These are phyloP conservation scores for Plantago coronopus DNA, from an alignment of 305 asterid species.

Conservation along the genomic window DNA sequence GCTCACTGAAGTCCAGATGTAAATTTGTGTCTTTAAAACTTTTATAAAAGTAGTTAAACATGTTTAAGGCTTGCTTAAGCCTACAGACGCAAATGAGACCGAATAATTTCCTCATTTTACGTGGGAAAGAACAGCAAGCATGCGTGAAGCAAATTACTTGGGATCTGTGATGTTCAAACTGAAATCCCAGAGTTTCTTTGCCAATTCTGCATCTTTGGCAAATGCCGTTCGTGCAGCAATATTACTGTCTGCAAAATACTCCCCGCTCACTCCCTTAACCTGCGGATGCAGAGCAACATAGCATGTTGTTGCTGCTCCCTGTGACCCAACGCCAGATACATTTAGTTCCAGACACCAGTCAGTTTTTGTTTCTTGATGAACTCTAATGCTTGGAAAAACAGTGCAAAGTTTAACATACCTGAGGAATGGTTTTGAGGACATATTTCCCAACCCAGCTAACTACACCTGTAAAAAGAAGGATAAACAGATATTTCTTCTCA, in stretches of 20 bases:
- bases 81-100: not conserved
- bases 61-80: not conserved
- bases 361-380: not conserved
- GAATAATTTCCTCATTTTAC: not conserved
- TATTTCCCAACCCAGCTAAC: slow-evolving; percentile 53
- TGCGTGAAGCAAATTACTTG: slow-evolving; percentile 23
- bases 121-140: not conserved
- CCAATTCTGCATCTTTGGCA: slow-evolving; percentile 51
- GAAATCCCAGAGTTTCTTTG: slow-evolving; percentile 74
- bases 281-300: slow-evolving; percentile 81
- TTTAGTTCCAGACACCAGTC: slow-evolving; percentile 7
- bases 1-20: not conserved
- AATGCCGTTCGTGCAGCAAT: slow-evolving; percentile 27
- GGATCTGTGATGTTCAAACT: slow-evolving; percentile 42
- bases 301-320: slow-evolving; percentile 86
- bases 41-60: too few species aligned
- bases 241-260: slow-evolving; percentile 60
- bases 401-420: slow-evolving; percentile 39
- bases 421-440: slow-evolving; percentile 55
- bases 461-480: slow-evolving; percentile 35
- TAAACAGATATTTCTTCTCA: slow-evolving; percentile 5
- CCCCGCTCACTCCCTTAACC: slow-evolving; percentile 64
- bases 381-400: not conserved
- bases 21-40: not conserved
- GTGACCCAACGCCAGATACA: slow-evolving; percentile 8